Conservation (phyloP, 1,284 basidiomycete genomes). For the Cryptococcus sp. region DNA sequence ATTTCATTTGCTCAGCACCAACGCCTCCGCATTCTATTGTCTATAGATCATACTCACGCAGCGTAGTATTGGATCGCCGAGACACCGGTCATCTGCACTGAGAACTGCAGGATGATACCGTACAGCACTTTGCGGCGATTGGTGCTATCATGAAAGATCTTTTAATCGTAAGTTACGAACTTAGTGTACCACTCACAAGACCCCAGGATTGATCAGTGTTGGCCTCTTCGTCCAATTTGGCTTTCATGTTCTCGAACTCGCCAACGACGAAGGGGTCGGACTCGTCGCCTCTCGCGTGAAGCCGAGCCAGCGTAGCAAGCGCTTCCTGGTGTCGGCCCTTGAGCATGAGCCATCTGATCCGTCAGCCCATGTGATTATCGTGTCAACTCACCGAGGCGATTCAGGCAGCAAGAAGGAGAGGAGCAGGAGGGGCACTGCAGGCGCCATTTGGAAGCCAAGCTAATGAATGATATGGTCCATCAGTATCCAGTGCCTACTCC, state of each 20-base stretch:
- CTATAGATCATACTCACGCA: slow-evolving; percentile 23
- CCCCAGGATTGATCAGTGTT: slow-evolving; percentile 41
- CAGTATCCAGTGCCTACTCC: neutral
- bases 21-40: neutral
- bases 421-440: slow-evolving; percentile 61
- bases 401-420: slow-evolving; percentile 61
- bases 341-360: slow-evolving; percentile 62
- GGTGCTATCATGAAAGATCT: slow-evolving; percentile 59
- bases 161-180: slow-evolving; percentile 7
- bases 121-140: slow-evolving; percentile 57
- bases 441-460: slow-evolving; percentile 51
- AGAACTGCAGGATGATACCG: slow-evolving; percentile 54
- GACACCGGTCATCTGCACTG: slow-evolving; percentile 60
- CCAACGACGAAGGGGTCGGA: slow-evolving; percentile 52
- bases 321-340: slow-evolving; percentile 61
- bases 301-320: slow-evolving; percentile 60
- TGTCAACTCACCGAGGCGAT: slow-evolving; percentile 55
- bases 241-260: slow-evolving; percentile 53
- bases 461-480: slow-evolving; percentile 2
- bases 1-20: neutral
- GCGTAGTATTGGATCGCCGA: slow-evolving; percentile 59
- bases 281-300: slow-evolving; percentile 59
- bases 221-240: slow-evolving; percentile 48
- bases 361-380: slow-evolving; percentile 44
- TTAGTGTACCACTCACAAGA: slow-evolving; percentile 17